Conservation (phyloP, 2,329 filamentous ascomycete species). For the Fusarium praegraminearum region DNA sequence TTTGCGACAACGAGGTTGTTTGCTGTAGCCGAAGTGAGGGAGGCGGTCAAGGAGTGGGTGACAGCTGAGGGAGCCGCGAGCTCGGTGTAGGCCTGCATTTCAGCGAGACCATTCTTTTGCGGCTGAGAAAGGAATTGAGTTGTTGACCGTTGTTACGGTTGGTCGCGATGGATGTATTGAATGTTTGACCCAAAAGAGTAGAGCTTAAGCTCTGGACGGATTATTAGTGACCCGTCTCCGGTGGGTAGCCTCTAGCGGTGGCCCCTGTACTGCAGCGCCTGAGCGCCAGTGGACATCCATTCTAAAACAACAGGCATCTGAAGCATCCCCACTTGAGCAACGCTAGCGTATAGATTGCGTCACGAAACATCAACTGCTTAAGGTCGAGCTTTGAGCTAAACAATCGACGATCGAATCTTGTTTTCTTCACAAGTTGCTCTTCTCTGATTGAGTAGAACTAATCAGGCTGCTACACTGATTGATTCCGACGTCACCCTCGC, state of each 20-base stretch:
- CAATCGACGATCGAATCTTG: constrained; percentile 31
- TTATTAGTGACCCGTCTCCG: constrained; percentile 28
- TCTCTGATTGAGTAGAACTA: constrained; percentile 25
- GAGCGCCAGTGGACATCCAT: neutral
- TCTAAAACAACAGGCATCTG: constrained; percentile 3
- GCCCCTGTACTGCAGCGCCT: neutral
- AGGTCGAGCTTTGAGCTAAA: constrained; percentile 31
- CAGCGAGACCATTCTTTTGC: constrained; percentile 53
- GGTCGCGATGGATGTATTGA: constrained; percentile 34
- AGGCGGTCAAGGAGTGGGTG: constrained; percentile 83
- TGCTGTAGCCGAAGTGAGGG: constrained; percentile 80
- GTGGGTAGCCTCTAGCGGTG: neutral
- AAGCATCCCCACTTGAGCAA: constrained; percentile 25
- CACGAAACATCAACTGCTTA: constrained; percentile 38
- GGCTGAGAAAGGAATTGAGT: constrained; percentile 27
- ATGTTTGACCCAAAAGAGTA: constrained; percentile 36
- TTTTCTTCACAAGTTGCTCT: constrained; percentile 20
- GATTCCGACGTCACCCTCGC: constrained; percentile 32
- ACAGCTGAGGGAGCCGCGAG: constrained; percentile 94
- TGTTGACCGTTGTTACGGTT: constrained; percentile 12
- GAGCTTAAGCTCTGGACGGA: constrained; percentile 37
- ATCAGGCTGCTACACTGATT: constrained; percentile 12
- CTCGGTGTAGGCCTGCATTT: constrained; percentile 98
- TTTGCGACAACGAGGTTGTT: constrained; percentile 92
- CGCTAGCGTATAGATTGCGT: constrained; percentile 45